Conservation (phyloP, 1,284 basidiomycete species). For the Leucoagaricus sp. region DNA sequence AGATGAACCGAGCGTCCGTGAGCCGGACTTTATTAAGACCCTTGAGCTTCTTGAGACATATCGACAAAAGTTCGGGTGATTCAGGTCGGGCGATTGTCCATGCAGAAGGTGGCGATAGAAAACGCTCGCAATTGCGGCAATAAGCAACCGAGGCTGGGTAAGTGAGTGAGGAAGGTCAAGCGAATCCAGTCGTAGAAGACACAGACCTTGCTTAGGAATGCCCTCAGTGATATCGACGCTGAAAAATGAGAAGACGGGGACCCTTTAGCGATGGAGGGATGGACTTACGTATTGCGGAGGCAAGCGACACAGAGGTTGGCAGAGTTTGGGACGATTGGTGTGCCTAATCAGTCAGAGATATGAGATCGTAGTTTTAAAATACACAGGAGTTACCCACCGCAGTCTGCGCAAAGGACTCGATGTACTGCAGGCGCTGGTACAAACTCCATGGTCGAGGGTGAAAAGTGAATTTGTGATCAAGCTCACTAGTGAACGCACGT, state of each 20-base stretch:
- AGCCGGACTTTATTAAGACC: conserved; percentile 93
- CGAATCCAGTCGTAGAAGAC: neutral
- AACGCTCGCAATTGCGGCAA: conserved; percentile 96
- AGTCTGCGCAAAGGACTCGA: conserved; percentile 81
- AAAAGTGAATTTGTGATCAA: conserved; percentile 4
- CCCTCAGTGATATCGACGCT: conserved; percentile 97
- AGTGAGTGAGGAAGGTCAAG: neutral
- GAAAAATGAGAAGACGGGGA: conserved; percentile 12
- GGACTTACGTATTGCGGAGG: conserved; percentile 77
- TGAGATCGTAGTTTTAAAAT: neutral
- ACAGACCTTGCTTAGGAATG: conserved; percentile 91
- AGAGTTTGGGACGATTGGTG: conserved; percentile 94
- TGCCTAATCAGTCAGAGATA: conserved; percentile 51
- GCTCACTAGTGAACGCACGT: neutral
- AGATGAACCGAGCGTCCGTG: conserved; percentile 97
- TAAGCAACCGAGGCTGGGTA: conserved; percentile 82
- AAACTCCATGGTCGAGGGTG: conserved; percentile 62
- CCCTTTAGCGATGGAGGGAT: neutral
- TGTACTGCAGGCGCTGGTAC: conserved; percentile 70
- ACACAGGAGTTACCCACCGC: conserved; percentile 48
- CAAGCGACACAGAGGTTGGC: conserved; percentile 96
- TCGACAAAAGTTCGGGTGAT: conserved; percentile 88
- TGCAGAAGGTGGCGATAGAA: conserved; percentile 86
- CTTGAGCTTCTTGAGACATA: conserved; percentile 93
- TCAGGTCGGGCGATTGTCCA: conserved; percentile 91